Conservation (phyloP, 257 asterid genomes). For the Solanum dulcamara region DNA sequence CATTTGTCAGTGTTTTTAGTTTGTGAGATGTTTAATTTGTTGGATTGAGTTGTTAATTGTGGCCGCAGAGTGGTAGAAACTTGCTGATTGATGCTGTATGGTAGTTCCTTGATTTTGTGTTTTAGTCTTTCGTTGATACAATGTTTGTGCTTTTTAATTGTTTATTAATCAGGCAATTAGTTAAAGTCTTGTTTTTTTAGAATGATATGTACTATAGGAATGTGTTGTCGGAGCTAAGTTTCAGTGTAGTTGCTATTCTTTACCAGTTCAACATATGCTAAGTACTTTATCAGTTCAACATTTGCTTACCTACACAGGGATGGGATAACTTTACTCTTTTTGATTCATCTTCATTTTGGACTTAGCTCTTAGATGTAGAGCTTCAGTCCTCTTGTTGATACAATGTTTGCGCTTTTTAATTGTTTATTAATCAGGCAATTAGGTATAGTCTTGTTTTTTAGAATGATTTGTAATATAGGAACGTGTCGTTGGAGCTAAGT, state of each 20-base stretch:
- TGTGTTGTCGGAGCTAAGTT: not conserved
- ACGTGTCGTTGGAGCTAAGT: not conserved
- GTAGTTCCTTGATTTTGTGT: not conserved
- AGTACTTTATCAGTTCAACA: no score
- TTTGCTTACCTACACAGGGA: no score
- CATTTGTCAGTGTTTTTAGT: not conserved
- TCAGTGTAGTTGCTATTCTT: not conserved
- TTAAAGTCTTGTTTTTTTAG: not conserved
- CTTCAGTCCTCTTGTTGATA: not conserved
- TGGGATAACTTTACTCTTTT: not conserved
- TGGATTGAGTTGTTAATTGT: not conserved
- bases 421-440: not conserved
- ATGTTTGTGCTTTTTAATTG: not conserved
- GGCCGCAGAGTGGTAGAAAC: accelerated
- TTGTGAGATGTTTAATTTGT: not conserved
- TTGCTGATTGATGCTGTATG: not conserved
- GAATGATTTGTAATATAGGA: not conserved
- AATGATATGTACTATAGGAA: not conserved
- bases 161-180: not conserved
- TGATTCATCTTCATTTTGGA: not conserved
- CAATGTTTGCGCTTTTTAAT: not conserved
- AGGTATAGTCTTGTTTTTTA: not conserved
- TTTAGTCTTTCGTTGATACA: not conserved
- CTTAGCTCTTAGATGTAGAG: not conserved
- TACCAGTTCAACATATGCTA: no score